phyloP scores from a whole-genome alignment of 805 yeast genomes.

The Sugiyamaella lignohabitans region DNA sequence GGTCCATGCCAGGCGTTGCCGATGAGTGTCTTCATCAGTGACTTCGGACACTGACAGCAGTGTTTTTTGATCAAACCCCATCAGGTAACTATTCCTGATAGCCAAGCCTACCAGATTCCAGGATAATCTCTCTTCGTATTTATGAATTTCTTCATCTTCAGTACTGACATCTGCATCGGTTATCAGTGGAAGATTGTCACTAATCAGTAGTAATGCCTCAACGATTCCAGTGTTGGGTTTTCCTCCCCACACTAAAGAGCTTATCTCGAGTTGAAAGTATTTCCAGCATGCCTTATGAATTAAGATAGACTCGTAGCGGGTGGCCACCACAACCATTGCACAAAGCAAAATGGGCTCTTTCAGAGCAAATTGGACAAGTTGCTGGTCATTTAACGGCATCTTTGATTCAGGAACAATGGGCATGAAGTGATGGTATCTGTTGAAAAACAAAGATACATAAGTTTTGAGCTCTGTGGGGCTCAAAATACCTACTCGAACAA shows the following conservation, averaged over 20 bases:
- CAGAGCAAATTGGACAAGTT: constrained; percentile 11
- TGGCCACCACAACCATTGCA: constrained; percentile 17
- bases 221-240: constrained; percentile 20
- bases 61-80: constrained; percentile 24
- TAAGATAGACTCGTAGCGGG: constrained; percentile 11
- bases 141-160: constrained; percentile 8
- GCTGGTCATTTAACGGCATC: constrained; percentile 9
- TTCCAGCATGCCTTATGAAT: constrained; percentile 11
- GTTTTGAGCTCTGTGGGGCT: constrained; percentile 16
- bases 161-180: background rate
- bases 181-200: constrained; percentile 22
- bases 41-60: constrained; percentile 12
- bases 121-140: constrained; percentile 18
- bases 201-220: constrained; percentile 20
- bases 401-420: constrained; percentile 10
- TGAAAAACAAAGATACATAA: constrained; percentile 16
- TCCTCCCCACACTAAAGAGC: constrained; percentile 15
- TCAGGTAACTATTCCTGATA: constrained; percentile 18
- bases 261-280: constrained; percentile 8
- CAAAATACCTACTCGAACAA: constrained; percentile 12
- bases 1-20: constrained; percentile 22
- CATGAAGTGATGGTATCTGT: constrained; percentile 18
- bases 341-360: constrained; percentile 16
- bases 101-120: constrained; percentile 24
- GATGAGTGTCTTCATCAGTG: constrained; percentile 17